phyloP scores from a whole-genome alignment of 129 eudicot species.

The Escallonia herrerae region DNA sequence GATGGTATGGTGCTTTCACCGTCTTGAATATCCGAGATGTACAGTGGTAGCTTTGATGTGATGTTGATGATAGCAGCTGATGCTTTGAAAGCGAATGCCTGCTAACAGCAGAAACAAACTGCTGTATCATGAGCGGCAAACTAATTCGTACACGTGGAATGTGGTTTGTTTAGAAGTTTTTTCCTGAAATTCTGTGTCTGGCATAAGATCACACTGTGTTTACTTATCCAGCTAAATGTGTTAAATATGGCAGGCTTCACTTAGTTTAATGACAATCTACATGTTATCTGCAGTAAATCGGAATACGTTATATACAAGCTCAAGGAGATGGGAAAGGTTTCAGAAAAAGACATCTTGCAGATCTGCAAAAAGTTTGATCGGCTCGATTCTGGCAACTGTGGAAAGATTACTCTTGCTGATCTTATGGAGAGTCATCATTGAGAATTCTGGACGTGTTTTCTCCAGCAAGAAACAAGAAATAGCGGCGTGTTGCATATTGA shows the following conservation, averaged over 20 bases:
- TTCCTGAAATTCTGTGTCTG: no score
- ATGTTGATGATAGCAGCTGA: no score
- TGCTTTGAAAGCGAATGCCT: no score
- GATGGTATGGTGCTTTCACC: no score
- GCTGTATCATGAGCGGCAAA: no score
- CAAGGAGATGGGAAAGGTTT: conserved; percentile 74
- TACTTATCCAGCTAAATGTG: no score
- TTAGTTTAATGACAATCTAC: neutral
- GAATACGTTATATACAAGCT: conserved; percentile 83
- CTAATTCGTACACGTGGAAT: no score
- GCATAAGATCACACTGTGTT: no score
- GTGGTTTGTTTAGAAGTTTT: no score
- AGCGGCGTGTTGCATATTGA: neutral
- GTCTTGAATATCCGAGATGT: no score
- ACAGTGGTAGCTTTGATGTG: no score
- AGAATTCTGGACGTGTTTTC: neutral
- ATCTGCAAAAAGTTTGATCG: conserved; percentile 69
- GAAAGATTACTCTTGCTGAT: conserved; percentile 73
- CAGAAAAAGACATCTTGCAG: conserved; percentile 64
- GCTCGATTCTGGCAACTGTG: conserved; percentile 62
- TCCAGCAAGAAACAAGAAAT: neutral
- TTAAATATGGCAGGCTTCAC: neutral
- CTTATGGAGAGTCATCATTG: conserved; percentile 52
- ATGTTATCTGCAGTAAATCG: conserved; percentile 52
- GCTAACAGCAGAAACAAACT: no score